Evolutionary conservation across 305 asterid genomes (phyloP).

Genomic region (Coffea humblotiana): DNA sequence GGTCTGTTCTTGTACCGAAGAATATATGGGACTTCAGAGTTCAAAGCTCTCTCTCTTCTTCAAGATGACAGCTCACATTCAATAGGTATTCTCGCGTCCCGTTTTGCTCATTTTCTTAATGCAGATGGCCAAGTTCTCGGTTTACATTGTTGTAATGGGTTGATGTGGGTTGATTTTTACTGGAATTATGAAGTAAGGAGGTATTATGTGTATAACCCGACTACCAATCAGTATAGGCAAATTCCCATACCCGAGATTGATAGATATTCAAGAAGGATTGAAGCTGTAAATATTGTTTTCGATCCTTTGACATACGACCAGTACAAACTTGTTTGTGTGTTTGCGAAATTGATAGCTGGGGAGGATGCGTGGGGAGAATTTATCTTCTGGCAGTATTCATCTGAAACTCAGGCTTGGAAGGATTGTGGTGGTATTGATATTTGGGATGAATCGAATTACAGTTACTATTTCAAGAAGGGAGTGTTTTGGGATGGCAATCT

Average conservation of each 20-base stretch:
- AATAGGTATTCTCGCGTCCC: not conserved
- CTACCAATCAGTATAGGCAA: not conserved
- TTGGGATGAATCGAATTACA: not conserved
- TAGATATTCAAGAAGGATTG: not conserved
- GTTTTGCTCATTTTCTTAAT: not conserved
- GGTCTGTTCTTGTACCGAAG: not conserved
- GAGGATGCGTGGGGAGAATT: not conserved
- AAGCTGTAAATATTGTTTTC: not conserved
- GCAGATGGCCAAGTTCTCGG: not conserved
- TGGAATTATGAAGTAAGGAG: not conserved
- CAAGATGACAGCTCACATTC: not conserved
- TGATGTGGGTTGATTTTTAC: not conserved
- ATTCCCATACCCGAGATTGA: not conserved
- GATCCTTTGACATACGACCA: not conserved
- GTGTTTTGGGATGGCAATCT: not conserved
- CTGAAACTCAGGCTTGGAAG: not conserved
- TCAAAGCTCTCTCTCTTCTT: not conserved
- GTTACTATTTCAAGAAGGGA: not conserved
- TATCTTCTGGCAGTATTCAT: not conserved
- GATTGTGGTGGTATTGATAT: not conserved
- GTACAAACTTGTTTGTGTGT: not conserved
- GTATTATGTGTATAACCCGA: not conserved
- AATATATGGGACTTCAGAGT: not conserved
- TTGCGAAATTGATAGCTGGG: not conserved
- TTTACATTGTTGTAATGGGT: not conserved